Percentiles rank a stretch among this genome's conserved stretches.
phyloP scores from a whole-genome alignment of 2,329 filamentous ascomycete species.

The Blastomyces emzantsi region DNA sequence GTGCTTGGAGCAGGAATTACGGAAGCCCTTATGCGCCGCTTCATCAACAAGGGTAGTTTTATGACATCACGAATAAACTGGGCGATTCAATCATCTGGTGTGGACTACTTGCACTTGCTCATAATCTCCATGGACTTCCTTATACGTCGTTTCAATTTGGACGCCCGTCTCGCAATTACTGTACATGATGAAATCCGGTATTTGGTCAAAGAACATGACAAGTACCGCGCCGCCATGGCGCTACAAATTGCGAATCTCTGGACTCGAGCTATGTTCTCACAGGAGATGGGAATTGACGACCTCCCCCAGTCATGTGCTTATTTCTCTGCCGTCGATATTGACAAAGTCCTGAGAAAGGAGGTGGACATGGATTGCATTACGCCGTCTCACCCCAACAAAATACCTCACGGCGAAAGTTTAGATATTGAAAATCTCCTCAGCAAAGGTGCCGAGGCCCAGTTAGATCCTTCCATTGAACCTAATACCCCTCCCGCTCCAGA shows the following conservation, averaged over 20 bases:
- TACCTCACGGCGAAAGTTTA: constrained; percentile 75
- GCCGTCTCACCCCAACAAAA: constrained; percentile 68
- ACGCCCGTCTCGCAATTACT: constrained; percentile 80
- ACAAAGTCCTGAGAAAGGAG: constrained; percentile 92
- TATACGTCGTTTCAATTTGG: constrained; percentile 70
- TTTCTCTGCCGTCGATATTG: constrained; percentile 92
- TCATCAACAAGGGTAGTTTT: constrained; percentile 80
- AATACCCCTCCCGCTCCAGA: constrained; percentile 50
- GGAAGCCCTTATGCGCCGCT: constrained; percentile 82
- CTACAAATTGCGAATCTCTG: constrained; percentile 90
- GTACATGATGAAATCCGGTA: constrained; percentile 98
- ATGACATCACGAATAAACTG: constrained; percentile 97
- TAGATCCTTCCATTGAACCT: constrained; percentile 59
- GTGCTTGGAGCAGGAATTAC: constrained; percentile 93
- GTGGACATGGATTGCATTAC: constrained; percentile 97
- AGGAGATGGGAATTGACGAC: constrained; percentile 94
- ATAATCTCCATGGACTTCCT: constrained; percentile 94
- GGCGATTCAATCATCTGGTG: constrained; percentile 95
- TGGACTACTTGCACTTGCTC: constrained; percentile 92
- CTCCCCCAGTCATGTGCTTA: constrained; percentile 90
- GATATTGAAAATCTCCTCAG: constrained; percentile 71
- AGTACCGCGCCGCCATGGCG: constrained; percentile 83
- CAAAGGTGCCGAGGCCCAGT: constrained; percentile 57
- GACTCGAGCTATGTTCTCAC: constrained; percentile 94
- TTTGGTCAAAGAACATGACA: constrained; percentile 73